Evolutionary conservation across 331 rosid genomes (phyloP), one percentile per base, ranked within the genome.

Genomic region (Acacia pycnantha): DNA sequence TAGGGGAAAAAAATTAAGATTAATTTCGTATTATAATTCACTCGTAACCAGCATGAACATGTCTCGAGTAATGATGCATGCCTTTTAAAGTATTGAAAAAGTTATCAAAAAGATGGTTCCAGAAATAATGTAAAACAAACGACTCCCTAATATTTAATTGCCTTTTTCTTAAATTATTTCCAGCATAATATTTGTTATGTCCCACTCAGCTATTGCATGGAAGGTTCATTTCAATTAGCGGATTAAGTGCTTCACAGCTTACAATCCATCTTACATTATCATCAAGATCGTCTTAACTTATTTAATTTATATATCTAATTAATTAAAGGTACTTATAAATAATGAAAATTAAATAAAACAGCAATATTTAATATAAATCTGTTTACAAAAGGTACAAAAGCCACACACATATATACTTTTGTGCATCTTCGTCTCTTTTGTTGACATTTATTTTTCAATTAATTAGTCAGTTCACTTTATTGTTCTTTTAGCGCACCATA

Each of bases 181-280:
- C 21, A 41, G 74, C 29, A 69, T 41, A 29, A 7, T 31, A 27
- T 15, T 0, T 21, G n/a, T 53, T 19, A 53, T 53, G 24, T 53
- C 16, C 61, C 61, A 53, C 61, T 53, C 59, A 19, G 61, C 26
- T 50, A 24, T 44, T 43, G 24, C 74, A 24, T 46, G 76, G 58
- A 51, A 71, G 59, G 35, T 70, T 70, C 56, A 13, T 44, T 69
- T 59, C 11, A 24, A 12, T 12, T 62, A 12, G 31, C 11, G 24
- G 74, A 51, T 5, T 67, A 18, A 67, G 72, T 67, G 72, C 72
- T 67, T 67, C 72, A 35, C 48, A 67, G 72, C 72, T 19, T 67
- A 67, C 43, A 37, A 37, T 33, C 48, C 72, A 67, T 67, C 48
- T 35, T 35, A 67, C 37, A 18, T 65, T 65, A 65, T 33, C 44